Base-by-base conservation (phyloP, 148 eudicot species). In the Polygonum aviculare region DNA sequence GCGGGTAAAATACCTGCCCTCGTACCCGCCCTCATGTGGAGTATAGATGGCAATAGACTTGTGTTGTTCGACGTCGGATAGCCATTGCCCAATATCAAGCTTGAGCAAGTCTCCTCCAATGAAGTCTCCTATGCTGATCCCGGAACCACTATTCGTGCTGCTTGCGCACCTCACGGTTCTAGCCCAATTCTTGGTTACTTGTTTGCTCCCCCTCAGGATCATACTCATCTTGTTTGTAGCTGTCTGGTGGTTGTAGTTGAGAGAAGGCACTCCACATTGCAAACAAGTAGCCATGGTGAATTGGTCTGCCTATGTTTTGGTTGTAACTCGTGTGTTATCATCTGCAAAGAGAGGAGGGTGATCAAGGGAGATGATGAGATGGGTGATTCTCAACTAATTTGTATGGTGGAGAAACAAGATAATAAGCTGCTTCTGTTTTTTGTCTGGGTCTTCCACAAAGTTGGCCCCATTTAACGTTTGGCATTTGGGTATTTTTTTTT, bases 1-100 rank as follows among this genome's bases (percentile, higher is more conserved):
- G 12, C 90, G 78, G 79, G 77, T 88, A 26, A 94, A 83, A 81
- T 94, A 94, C 14, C 98, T 87, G 22, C 96, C 96, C 85, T 93
- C 98, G 59, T 93, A 93, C 16, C 98, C 98, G 4, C 98, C 96
- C 78, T 93, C 98, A 26, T 93, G 98, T 1, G 98, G 98, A 48
- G 91, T 63, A 73, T 93, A 93, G 26, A 91, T 88, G 71, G 98
- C 98, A 49, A 91, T 38, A 35, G 98, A 78, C 78, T 91, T 91
- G 76, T 91, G 97, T 79, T 94, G 90, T 81, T 94, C 98, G 48
- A 94, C 98, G 69, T 94, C 98, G 0, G 97, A 84, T 78, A 91
- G 77, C 94, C 97, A 94, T 33, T 62, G 81, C 0, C 97, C 97
- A 6, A 94, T 18, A 80, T 94, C 97, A 40, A 81, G 62, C 78